Evolutionary conservation across 352 stramenopile genomes (phyloP), one percentile per base, ranked within the genome.

Genomic region (Phytophthora tubulina): DNA sequence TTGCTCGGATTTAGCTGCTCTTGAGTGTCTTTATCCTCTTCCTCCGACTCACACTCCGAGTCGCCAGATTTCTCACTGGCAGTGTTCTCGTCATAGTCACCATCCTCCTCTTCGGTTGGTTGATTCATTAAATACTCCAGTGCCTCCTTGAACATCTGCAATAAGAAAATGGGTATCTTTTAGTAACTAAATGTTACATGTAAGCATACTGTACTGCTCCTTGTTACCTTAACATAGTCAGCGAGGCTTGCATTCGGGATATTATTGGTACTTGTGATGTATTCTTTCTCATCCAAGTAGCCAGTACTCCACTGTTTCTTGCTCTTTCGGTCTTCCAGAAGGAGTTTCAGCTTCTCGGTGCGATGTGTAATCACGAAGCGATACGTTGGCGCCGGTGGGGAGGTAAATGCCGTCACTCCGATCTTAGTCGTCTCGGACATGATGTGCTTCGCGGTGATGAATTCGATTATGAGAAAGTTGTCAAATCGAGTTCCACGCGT

Each of bases 281-380:
- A 67, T n/a, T 50, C 33, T 21, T 46, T 61, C 4, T 60, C 55
- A 3, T 72, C 64, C 30, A 57, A 46, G n/a, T 45, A 58, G n/a
- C 51, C 51, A 4, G 52, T 49, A 11, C 52, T 46, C 61, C 51
- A 72, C 31, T 67, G 48, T 27, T 66, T 67, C 32, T 72, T 61
- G 32, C 17, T 67, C 32, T 46, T 56, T 33, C n/a, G 13, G 38
- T 66, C 63, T 14, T 71, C 63, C 4, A 71, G 35, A 9, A 13
- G 42, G 13, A 61, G 39, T 4, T 44, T 57, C 14, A 72, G 27
- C n/a, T 60, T 66, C 11, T 63, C 41, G 8, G 46, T 38, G 27
- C 30, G 33, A 41, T 4, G n/a, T 4, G n/a, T 21, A 10, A 60
- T 60, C 21, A 51, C 38, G 30, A 45, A 67, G 36, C 48, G 49